phyloP scores from a whole-genome alignment of 495 filamentous ascomycete genomes.

The Podospora conica region DNA sequence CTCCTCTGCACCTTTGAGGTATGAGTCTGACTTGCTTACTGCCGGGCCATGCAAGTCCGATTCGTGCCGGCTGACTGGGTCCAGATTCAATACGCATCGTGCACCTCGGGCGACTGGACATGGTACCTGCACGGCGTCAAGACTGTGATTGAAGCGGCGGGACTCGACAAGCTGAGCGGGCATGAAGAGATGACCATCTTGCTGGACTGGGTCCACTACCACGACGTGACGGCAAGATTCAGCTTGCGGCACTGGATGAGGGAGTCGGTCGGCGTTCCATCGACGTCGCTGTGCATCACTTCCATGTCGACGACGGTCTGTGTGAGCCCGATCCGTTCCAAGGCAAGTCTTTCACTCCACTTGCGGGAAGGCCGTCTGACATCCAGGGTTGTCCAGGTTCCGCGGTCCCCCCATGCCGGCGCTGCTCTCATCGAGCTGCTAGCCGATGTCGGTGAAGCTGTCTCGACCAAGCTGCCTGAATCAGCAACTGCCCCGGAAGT shows the following conservation, averaged over 20 bases:
- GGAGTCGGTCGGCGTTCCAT: no score
- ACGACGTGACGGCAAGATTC: constrained; percentile 32
- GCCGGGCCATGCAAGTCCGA: background rate
- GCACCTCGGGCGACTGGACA: constrained; percentile 23
- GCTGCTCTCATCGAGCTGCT: background rate
- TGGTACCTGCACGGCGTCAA: constrained; percentile 25
- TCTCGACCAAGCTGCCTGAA: background rate
- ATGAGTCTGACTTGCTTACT: background rate
- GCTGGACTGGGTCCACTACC: constrained; percentile 34
- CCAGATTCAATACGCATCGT: constrained; percentile 20
- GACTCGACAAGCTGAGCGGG: constrained; percentile 9
- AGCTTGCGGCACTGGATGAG: constrained; percentile 27
- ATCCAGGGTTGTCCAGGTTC: no score
- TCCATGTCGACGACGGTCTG: background rate
- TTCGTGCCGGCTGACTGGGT: no score
- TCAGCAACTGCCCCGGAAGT: constrained; percentile 9
- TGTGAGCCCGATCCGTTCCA: background rate
- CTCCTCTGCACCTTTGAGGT: constrained; percentile 34
- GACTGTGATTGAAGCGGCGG: constrained; percentile 18
- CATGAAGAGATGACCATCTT: constrained; percentile 21
- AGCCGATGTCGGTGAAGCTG: constrained; percentile 8
- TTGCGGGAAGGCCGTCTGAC: no score
- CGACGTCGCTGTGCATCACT: no score
- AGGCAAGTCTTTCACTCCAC: background rate
- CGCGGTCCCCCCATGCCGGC: no score